These are phyloP conservation scores for Capsella rubella DNA, from an alignment of 441 rosid genomes.

Conservation along the genomic window DNA sequence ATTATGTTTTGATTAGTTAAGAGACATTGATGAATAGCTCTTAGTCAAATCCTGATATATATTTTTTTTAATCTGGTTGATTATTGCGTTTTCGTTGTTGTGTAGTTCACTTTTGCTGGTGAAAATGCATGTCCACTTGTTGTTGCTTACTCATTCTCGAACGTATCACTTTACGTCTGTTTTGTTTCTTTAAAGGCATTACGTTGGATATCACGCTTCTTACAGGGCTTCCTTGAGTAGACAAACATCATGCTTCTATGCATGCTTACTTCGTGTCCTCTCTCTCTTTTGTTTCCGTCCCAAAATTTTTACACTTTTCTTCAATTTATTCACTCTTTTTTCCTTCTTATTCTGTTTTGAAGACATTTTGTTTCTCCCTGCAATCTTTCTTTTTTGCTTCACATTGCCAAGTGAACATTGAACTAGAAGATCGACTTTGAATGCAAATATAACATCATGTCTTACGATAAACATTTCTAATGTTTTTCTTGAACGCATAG, in stretches of 20 bases:
- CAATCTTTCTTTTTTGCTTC: background rate
- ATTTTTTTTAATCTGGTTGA: background rate
- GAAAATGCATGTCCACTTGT: constrained; percentile 50
- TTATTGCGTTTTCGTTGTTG: background rate
- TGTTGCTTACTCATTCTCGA: constrained; percentile 34
- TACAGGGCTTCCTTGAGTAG: background rate
- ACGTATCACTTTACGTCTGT: constrained; percentile 31
- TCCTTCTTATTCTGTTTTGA: background rate
- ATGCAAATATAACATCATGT: background rate
- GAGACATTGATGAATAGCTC: constrained; percentile 6
- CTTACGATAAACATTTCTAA: background rate
- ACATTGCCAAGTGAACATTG: constrained; percentile 6
- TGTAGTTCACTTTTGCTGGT: constrained; percentile 10
- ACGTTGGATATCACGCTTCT: constrained; percentile 19
- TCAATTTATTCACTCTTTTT: background rate
- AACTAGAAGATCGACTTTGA: background rate
- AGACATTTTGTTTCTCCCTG: constrained; percentile 22
- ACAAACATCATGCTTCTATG: background rate
- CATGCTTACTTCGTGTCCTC: constrained; percentile 44
- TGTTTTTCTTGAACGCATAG: constrained; percentile 17
- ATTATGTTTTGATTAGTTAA: constrained; percentile 22
- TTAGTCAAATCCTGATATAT: constrained; percentile 7
- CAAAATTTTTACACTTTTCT: background rate
- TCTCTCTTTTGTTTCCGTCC: constrained; percentile 26
- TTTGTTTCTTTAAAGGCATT: constrained; percentile 18